Evolutionary conservation across 805 yeast genomes (phyloP).

Genomic region (Suhomyces prunicola): DNA sequence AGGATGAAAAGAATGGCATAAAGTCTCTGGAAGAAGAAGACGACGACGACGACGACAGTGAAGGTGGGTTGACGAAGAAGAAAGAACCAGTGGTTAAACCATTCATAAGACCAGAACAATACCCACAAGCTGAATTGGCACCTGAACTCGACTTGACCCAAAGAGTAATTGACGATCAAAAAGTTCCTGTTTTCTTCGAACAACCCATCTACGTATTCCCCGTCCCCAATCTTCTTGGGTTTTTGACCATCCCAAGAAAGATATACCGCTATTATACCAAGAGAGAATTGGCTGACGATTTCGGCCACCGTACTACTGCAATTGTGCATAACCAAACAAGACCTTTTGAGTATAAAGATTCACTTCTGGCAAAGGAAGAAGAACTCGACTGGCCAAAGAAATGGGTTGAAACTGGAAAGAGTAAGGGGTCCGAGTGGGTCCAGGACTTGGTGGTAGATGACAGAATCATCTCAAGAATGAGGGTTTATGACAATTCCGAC

Average conservation of each 20-base stretch:
- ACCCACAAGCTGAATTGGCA: constrained; percentile 52
- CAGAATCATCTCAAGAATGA: constrained; percentile 54
- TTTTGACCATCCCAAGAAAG: constrained; percentile 70
- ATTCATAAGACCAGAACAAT: constrained; percentile 59
- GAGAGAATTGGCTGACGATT: constrained; percentile 66
- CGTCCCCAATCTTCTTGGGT: constrained; percentile 77
- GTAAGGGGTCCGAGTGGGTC: constrained; percentile 83
- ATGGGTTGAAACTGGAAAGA: constrained; percentile 78
- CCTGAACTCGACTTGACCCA: constrained; percentile 50
- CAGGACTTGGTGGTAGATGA: constrained; percentile 69
- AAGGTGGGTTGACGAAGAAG: constrained; percentile 24
- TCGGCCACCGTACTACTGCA: constrained; percentile 53
- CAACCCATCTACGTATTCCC: constrained; percentile 79
- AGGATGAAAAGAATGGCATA: constrained; percentile 13
- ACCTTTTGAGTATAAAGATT: constrained; percentile 47
- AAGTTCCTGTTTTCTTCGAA: constrained; percentile 59
- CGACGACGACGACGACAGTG: constrained; percentile 24
- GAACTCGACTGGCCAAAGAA: constrained; percentile 83
- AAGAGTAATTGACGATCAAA: constrained; percentile 27
- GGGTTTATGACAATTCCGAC: constrained; percentile 37
- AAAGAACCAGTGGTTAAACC: constrained; percentile 57
- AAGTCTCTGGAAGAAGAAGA: constrained; percentile 18
- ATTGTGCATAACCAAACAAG: constrained; percentile 52
- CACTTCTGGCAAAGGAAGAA: constrained; percentile 50
- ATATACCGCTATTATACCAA: constrained; percentile 74